Evolutionary conservation across 208 protist species (phyloP).

Genomic region (Acanthamoeba lenticulata): DNA sequence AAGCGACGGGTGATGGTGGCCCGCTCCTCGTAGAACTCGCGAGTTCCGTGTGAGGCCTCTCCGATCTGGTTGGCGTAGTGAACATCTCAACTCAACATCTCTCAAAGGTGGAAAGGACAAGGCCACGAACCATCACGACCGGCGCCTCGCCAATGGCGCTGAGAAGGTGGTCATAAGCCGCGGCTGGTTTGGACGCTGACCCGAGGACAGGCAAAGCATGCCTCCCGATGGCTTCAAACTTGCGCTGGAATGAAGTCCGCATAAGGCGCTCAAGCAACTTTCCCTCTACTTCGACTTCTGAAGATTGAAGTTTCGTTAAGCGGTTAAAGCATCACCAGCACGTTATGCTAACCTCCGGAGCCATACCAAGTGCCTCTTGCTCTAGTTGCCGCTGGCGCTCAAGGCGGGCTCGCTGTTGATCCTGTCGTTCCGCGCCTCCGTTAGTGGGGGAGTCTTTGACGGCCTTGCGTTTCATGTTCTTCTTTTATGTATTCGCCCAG

Average conservation of each 20-base stretch:
- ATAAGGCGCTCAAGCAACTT: background rate
- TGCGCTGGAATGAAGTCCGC: background rate
- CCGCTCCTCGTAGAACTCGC: slow-evolving; percentile 66
- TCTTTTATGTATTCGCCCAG: too few relatives aligned
- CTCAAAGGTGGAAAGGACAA: background rate
- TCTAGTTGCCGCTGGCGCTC: background rate
- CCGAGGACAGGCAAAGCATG: background rate
- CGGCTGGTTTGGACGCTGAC: background rate
- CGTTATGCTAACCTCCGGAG: too few relatives aligned
- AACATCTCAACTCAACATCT: background rate
- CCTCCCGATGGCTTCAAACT: background rate
- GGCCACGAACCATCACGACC: slow-evolving; percentile 34
- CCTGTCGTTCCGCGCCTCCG: too few relatives aligned
- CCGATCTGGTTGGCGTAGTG: slow-evolving; percentile 23
- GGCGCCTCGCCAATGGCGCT: slow-evolving; percentile 18
- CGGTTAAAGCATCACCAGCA: background rate
- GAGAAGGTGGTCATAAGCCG: background rate
- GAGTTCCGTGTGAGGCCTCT: slow-evolving; percentile 68
- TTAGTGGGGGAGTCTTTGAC: too few relatives aligned
- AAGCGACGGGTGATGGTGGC: slow-evolving; percentile 1
- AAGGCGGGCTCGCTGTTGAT: background rate
- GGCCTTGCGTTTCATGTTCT: too few relatives aligned
- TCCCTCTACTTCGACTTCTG: background rate
- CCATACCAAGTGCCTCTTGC: too few relatives aligned
- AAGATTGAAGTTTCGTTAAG: background rate